phyloP scores from a whole-genome alignment of 2,329 filamentous ascomycete genomes.

The Akanthomyces uredinophilus region DNA sequence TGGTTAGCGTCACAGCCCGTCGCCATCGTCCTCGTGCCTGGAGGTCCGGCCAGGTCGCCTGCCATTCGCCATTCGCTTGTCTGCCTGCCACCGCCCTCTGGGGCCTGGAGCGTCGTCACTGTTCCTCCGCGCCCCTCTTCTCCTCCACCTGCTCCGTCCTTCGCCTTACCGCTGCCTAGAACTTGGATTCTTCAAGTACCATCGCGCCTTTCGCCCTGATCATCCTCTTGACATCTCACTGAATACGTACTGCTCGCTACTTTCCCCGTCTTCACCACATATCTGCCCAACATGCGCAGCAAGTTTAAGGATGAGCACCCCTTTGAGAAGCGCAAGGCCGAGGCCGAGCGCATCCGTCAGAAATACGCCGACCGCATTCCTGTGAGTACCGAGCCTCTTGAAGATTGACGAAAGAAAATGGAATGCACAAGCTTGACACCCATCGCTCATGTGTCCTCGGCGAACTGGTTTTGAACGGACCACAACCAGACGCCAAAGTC shows the following conservation, averaged over 20 bases:
- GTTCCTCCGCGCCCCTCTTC: conserved; percentile 20
- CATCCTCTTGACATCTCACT: conserved; percentile 1
- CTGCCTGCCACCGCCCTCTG: conserved; percentile 19
- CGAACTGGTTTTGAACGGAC: too few relatives aligned
- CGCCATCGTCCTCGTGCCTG: conserved; percentile 16
- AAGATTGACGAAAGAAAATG: background rate
- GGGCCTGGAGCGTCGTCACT: conserved; percentile 17
- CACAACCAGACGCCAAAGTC: background rate
- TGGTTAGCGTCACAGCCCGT: conserved; percentile 22
- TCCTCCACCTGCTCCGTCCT: conserved; percentile 23
- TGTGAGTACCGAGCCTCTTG: conserved; percentile 54
- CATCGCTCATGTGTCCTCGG: background rate
- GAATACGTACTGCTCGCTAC: background rate
- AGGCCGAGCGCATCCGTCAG: conserved; percentile 98
- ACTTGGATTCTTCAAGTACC: conserved; percentile 11
- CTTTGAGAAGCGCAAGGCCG: conserved; percentile 99
- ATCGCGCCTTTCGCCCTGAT: background rate
- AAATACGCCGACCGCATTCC: conserved; percentile 99
- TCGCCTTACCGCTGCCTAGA: conserved; percentile 21
- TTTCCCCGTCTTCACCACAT: conserved; percentile 15
- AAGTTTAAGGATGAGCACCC: conserved; percentile 99
- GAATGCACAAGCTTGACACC: conserved; percentile 2
- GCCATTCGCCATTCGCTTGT: background rate
- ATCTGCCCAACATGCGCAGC: conserved; percentile 72
- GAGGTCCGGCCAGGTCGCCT: background rate